phyloP scores from a whole-genome alignment of 805 yeast species.

The Candida ipomoeae region DNA sequence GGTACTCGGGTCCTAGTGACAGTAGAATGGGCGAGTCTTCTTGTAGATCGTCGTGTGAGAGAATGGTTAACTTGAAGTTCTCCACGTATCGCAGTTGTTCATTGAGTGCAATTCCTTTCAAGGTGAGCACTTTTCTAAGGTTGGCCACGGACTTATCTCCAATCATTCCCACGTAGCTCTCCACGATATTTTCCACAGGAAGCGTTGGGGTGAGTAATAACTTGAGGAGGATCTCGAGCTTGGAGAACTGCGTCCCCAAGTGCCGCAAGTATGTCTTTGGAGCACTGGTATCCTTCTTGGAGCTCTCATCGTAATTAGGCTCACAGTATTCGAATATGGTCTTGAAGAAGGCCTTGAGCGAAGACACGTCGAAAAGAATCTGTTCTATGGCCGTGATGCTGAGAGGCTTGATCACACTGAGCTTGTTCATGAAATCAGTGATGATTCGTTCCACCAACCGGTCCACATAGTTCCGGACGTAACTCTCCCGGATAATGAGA shows the following conservation, averaged over 20 bases:
- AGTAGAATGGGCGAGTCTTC: conserved; percentile 30
- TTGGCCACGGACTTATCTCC: conserved; percentile 62
- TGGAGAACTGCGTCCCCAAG: conserved; percentile 38
- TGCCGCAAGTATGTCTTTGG: conserved; percentile 36
- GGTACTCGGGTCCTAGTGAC: conserved; percentile 19
- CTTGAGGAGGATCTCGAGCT: conserved; percentile 63
- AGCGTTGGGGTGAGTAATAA: conserved; percentile 58
- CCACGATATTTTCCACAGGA: conserved; percentile 61
- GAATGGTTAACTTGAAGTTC: conserved; percentile 33
- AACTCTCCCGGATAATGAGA: conserved; percentile 63
- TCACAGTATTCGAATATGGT: conserved; percentile 41
- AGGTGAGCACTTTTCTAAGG: conserved; percentile 58
- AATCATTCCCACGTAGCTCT: conserved; percentile 60
- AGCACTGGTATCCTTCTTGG: conserved; percentile 11
- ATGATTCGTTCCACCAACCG: conserved; percentile 64
- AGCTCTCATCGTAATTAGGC: conserved; percentile 31
- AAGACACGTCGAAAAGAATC: conserved; percentile 65
- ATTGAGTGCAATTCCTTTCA: conserved; percentile 49
- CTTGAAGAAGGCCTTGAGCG: conserved; percentile 52
- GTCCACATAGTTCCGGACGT: conserved; percentile 70
- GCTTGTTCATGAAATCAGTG: conserved; percentile 50
- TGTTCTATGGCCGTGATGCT: conserved; percentile 63
- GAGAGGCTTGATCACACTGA: conserved; percentile 62
- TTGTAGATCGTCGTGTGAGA: conserved; percentile 23
- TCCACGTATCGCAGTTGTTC: conserved; percentile 32